Percentiles rank a stretch among this genome's conserved stretches.
Evolutionary conservation across 768 basidiomycete genomes (phyloP).

Genomic region (Mrakia hoshinonis): DNA sequence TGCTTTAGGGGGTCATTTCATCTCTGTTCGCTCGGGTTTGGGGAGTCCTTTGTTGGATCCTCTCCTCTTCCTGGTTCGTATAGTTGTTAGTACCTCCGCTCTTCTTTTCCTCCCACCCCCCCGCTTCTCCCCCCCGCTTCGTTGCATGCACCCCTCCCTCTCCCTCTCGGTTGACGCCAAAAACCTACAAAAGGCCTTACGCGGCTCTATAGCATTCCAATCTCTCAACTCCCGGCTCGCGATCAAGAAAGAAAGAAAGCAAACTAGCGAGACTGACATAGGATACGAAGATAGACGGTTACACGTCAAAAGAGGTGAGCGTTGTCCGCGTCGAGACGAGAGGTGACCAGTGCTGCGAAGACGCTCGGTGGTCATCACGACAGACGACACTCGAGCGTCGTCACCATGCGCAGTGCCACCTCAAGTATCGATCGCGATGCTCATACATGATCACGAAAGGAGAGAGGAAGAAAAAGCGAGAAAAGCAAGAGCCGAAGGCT

Average conservation of each 20-base stretch:
- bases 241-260: neutral
- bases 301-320: too few species aligned
- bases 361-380: too few species aligned
- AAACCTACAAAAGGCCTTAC: conserved; percentile 6
- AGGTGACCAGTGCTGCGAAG: too few species aligned
- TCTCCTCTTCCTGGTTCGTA: neutral
- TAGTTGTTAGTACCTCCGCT: neutral
- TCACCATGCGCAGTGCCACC: too few species aligned
- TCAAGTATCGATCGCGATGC: too few species aligned
- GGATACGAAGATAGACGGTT: too few species aligned
- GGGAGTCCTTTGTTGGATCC: neutral
- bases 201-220: conserved; percentile 19
- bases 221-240: neutral
- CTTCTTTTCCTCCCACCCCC: neutral
- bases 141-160: neutral
- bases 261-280: too few species aligned
- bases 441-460: too few species aligned
- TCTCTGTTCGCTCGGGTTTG: neutral
- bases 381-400: too few species aligned
- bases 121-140: neutral
- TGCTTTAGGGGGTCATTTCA: neutral
- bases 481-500: too few species aligned
- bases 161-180: neutral
- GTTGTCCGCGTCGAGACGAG: too few species aligned
- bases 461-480: too few species aligned